Evolutionary conservation across 2,329 filamentous ascomycete genomes (phyloP).

Genomic region (Exophiala sp.): DNA sequence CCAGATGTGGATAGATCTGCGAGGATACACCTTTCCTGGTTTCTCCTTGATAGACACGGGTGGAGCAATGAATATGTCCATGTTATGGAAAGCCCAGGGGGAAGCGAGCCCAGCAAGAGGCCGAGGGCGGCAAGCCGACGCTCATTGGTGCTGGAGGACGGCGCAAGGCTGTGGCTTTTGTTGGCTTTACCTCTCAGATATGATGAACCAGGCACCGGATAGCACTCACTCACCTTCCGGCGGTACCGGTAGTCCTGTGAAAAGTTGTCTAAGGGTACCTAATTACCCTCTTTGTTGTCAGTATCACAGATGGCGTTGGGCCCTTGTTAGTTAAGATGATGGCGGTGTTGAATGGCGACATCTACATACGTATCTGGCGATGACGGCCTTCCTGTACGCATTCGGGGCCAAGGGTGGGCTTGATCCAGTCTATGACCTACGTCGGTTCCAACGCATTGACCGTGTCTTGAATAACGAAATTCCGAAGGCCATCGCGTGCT

Average conservation of each 20-base stretch:
- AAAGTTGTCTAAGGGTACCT: no score
- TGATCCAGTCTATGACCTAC: background rate
- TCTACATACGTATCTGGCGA: background rate
- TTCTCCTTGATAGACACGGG: background rate
- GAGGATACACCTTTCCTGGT: background rate
- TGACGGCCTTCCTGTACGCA: background rate
- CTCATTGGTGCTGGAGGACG: background rate
- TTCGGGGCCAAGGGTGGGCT: background rate
- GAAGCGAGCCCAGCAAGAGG: background rate
- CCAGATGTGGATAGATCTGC: conserved; percentile 12
- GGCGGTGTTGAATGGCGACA: background rate
- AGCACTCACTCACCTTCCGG: no score
- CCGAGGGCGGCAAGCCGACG: no score
- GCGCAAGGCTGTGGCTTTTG: background rate
- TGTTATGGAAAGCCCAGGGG: background rate
- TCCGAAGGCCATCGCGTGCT: background rate
- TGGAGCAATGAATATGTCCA: conserved; percentile 1
- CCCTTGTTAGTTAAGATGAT: no score
- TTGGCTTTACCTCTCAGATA: background rate
- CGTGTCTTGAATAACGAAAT: background rate
- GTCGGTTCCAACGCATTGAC: background rate
- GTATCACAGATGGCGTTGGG: no score
- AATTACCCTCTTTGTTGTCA: no score
- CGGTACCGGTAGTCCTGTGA: no score
- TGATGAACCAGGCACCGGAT: no score